Base-by-base conservation (phyloP, 257 asterid genomes). In the Gynochthodes officinalis region DNA sequence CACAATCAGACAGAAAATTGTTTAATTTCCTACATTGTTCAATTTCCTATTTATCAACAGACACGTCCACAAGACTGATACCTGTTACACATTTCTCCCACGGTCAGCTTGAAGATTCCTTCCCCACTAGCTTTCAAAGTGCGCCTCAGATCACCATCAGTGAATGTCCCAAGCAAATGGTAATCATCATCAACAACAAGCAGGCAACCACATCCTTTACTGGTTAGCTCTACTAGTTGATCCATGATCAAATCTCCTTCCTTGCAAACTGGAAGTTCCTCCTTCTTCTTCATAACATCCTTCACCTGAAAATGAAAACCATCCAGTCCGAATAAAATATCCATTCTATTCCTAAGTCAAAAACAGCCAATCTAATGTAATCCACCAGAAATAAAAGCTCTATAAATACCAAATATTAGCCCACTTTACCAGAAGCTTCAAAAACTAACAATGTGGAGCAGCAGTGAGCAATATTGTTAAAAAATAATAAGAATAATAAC, bases 11-110 rank as follows among this genome's bases (percentile, higher is more conserved):
- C 48, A 28, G 28, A 58, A 1, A 3, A 14, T 9, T 57, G 30
- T 48, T 68, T 39, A 27, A 35, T 19, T 58, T 8, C 13, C n/a
- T n/a, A 30, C 32, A 46, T 5, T 54, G 2, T 49, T 44, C 14
- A n/a, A 55, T 2, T 19, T 70, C 25, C 30, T 40, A 23, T 67
- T 23, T 50, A 67, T 28, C 65, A 2, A 72, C 30, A 13, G 13
- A 43, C 37, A 61, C n/a, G 25, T n/a, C 18, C 33, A 30, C 30
- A 2, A 27, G 27, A 16, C 0, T 5, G 18, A 42, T 83, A 94
- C 98, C 97, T 88, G 85, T 88, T 85, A 75, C 98, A 93, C 96
- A 89, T 88, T 78, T 93, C 96, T 69, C 98, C 98, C 4, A 93
- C 96, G 0, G 91, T 86, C 57, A 92, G 98, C 84, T 90, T 90